phyloP scores from a whole-genome alignment of 169 alveolate genomes.

The Haemoproteus tartakovskyi region DNA sequence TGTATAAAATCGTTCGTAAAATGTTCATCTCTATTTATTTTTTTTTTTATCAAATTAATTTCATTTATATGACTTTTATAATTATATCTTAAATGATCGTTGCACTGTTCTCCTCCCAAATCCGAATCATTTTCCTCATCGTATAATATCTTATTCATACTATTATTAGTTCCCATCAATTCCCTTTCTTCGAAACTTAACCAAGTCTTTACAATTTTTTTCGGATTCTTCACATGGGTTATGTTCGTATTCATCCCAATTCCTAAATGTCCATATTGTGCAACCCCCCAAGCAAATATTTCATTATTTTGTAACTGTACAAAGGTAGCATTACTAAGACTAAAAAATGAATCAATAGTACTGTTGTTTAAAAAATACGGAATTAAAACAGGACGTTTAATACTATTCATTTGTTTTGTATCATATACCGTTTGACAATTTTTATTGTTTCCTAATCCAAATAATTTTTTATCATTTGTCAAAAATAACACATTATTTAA shows the following conservation, averaged over 20 bases:
- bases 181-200: slow-evolving; percentile 17
- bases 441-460: slow-evolving; percentile 61
- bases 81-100: neutral
- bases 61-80: neutral
- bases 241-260: slow-evolving; percentile 66
- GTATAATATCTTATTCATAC: slow-evolving; percentile 61
- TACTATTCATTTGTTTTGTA: slow-evolving; percentile 11
- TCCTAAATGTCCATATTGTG: slow-evolving; percentile 71
- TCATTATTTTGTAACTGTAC: slow-evolving; percentile 60
- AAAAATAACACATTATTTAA: slow-evolving; percentile 8
- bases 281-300: slow-evolving; percentile 72
- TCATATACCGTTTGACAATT: slow-evolving; percentile 43
- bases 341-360: slow-evolving; percentile 6
- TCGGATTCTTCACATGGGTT: slow-evolving; percentile 67
- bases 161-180: neutral
- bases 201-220: slow-evolving; percentile 57
- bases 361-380: slow-evolving; percentile 59
- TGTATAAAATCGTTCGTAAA: slow-evolving; percentile 17
- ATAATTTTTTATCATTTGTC: slow-evolving; percentile 27
- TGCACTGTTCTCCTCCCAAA: neutral
- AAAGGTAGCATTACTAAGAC: slow-evolving; percentile 1
- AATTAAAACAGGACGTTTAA: slow-evolving; percentile 49
- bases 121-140: neutral
- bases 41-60: slow-evolving; percentile 2
- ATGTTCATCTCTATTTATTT: neutral